These are phyloP conservation scores for Scleroderma bovista DNA, from an alignment of 768 basidiomycete genomes.

Conservation along the genomic window DNA sequence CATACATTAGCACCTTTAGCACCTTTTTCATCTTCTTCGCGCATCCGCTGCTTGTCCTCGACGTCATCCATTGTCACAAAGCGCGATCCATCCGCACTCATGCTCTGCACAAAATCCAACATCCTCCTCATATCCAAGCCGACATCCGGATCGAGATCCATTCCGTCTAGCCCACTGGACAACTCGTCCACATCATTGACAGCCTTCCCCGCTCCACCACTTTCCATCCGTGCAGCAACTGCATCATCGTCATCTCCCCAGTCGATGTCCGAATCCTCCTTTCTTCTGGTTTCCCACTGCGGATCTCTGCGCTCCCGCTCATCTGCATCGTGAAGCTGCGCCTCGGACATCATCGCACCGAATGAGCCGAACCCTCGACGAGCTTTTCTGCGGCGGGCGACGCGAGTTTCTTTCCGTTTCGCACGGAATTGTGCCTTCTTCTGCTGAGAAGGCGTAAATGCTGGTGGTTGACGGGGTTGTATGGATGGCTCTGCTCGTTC, in stretches of 20 bases:
- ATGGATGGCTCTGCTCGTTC: not conserved
- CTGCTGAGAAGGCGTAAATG: constrained; percentile 21
- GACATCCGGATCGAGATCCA: constrained; percentile 62
- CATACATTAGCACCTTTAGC: constrained; percentile 17
- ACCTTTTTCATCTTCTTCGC: constrained; percentile 42
- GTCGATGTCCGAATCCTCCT: constrained; percentile 63
- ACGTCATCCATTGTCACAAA: constrained; percentile 66
- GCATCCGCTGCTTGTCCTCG: constrained; percentile 46
- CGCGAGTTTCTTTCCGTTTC: constrained; percentile 13
- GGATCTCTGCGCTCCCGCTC: constrained; percentile 30
- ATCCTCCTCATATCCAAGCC: constrained; percentile 43
- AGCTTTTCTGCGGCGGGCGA: constrained; percentile 9
- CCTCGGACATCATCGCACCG: constrained; percentile 53
- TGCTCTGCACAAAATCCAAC: constrained; percentile 47
- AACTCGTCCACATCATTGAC: constrained; percentile 26
- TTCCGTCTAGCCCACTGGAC: constrained; percentile 38
- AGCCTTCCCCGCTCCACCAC: constrained; percentile 1
- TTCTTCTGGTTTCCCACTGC: constrained; percentile 45
- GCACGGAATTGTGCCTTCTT: constrained; percentile 21
- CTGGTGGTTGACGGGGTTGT: constrained; percentile 27
- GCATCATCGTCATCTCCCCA: constrained; percentile 49
- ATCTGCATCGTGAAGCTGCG: constrained; percentile 35
- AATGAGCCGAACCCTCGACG: constrained; percentile 38
- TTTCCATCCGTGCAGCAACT: constrained; percentile 19
- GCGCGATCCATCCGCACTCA: constrained; percentile 41